Evolutionary conservation across 148 eudicot genomes (phyloP).

Genomic region (Amaranthus hypochondriacus): DNA sequence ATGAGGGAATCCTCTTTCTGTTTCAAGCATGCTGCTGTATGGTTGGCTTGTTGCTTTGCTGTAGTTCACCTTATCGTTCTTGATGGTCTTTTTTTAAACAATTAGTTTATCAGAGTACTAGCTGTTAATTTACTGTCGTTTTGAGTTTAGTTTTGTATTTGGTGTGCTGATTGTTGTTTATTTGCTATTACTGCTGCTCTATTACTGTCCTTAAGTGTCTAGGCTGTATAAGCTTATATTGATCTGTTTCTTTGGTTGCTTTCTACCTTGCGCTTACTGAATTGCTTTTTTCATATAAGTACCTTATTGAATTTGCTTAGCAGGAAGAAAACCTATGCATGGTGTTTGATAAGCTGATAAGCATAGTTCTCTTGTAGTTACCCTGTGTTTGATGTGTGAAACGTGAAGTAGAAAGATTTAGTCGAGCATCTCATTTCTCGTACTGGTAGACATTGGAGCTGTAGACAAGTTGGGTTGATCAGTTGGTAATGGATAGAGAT

Average conservation of each 20-base stretch:
- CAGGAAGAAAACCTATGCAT: conserved; percentile 5
- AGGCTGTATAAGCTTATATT: conserved; percentile 37
- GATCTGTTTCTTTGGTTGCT: conserved; percentile 12
- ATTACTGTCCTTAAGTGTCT: conserved; percentile 24
- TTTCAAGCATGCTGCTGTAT: conserved; percentile 36
- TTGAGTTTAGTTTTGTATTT: conserved; percentile 46
- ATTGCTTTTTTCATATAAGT: background rate
- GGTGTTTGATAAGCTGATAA: conserved; percentile 7
- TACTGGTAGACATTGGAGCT: conserved; percentile 49
- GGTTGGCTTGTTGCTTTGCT: conserved; percentile 79
- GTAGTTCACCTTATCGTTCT: conserved; percentile 50
- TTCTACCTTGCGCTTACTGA: background rate
- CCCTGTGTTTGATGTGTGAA: conserved; percentile 19
- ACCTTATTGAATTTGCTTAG: conserved; percentile 8
- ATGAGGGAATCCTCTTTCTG: conserved; percentile 23
- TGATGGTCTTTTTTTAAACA: conserved; percentile 33
- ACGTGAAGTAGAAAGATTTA: conserved; percentile 34
- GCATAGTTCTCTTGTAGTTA: conserved; percentile 13
- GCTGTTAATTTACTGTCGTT: conserved; percentile 30
- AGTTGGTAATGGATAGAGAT: conserved; percentile 72
- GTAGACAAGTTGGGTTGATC: conserved; percentile 53
- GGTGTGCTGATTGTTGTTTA: conserved; percentile 48
- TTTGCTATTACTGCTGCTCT: conserved; percentile 33
- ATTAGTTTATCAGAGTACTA: conserved; percentile 42
- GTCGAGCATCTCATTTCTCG: conserved; percentile 27